Evolutionary conservation across 371 early-diverging fungal species (phyloP).

Genomic region (Capillidium rhysosporum): DNA sequence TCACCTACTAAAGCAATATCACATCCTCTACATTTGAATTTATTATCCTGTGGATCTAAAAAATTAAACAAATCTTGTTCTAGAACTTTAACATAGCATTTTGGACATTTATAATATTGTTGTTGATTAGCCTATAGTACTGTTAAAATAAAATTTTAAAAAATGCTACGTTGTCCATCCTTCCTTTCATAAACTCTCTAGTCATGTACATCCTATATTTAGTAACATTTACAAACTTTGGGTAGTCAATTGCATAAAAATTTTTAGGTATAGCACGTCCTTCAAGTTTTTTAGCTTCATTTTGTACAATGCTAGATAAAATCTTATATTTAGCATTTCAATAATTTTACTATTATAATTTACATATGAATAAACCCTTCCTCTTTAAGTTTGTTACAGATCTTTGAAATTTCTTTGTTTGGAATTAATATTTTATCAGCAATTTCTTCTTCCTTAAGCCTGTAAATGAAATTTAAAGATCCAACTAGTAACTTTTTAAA

Average conservation of each 20-base stretch:
- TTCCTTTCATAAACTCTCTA: constrained; percentile 41
- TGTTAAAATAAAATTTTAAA: not conserved
- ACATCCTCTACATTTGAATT: constrained; percentile 39
- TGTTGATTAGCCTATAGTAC: not conserved
- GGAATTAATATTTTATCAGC: constrained; percentile 39
- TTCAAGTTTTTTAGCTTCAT: constrained; percentile 41
- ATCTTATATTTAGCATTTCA: not conserved
- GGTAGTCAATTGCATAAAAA: constrained; percentile 80
- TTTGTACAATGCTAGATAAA: constrained; percentile 23
- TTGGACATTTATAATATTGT: constrained; percentile 42
- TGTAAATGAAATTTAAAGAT: constrained; percentile 10
- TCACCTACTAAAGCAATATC: constrained; percentile 32
- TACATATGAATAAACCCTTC: constrained; percentile 58
- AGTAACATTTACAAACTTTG: constrained; percentile 77
- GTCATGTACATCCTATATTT: constrained; percentile 81
- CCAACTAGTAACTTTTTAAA: not conserved
- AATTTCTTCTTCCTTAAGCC: constrained; percentile 61
- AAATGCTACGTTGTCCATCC: constrained; percentile 34
- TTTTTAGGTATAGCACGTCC: constrained; percentile 39
- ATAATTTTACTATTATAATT: constrained; percentile 8
- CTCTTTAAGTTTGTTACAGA: constrained; percentile 55
- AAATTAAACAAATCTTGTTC: constrained; percentile 25
- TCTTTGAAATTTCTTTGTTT: constrained; percentile 47
- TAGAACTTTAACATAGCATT: constrained; percentile 27
- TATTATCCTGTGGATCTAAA: constrained; percentile 23